Evolutionary conservation across 164 flowering plant genomes (phyloP).

Genomic region (Dillenia turbinata): DNA sequence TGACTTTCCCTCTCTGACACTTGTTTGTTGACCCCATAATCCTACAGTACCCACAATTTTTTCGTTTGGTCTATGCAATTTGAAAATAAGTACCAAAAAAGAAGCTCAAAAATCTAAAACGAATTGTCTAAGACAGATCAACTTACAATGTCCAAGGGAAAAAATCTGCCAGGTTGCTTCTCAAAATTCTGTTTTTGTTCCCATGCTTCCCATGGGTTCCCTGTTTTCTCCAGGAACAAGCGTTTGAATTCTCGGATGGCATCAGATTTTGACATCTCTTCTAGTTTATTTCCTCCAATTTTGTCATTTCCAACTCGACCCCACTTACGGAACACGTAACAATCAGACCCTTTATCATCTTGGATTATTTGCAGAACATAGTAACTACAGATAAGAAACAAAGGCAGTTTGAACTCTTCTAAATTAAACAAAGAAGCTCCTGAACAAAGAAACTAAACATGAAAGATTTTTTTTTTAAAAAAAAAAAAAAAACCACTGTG

Average conservation of each 20-base stretch:
- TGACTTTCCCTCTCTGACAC: constrained; percentile 33
- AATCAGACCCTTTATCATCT: constrained; percentile 78
- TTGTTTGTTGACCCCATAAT: constrained; percentile 79
- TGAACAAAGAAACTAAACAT: too few relatives aligned
- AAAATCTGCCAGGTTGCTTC: constrained; percentile 90
- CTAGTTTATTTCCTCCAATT: constrained; percentile 83
- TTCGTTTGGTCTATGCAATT: not conserved
- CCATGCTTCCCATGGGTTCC: constrained; percentile 96
- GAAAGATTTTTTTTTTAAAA: too few relatives aligned
- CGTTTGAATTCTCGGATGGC: constrained; percentile 82
- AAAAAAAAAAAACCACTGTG: too few relatives aligned
- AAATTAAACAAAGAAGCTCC: not conserved
- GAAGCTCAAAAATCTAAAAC: constrained; percentile 5
- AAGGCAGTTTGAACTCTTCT: constrained; percentile 13
- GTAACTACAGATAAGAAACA: constrained; percentile 50
- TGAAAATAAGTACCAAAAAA: not conserved
- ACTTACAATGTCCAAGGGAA: constrained; percentile 89
- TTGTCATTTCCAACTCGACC: constrained; percentile 93
- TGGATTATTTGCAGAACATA: constrained; percentile 91
- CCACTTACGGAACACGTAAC: constrained; percentile 96
- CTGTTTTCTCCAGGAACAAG: constrained; percentile 88
- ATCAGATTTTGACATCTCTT: constrained; percentile 69
- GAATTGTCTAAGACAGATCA: constrained; percentile 9
- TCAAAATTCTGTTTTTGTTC: constrained; percentile 60
- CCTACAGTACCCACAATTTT: constrained; percentile 42